Base-by-base conservation (phyloP, 1,139 yeast genomes). In the Groenewaldozyma sp. region DNA sequence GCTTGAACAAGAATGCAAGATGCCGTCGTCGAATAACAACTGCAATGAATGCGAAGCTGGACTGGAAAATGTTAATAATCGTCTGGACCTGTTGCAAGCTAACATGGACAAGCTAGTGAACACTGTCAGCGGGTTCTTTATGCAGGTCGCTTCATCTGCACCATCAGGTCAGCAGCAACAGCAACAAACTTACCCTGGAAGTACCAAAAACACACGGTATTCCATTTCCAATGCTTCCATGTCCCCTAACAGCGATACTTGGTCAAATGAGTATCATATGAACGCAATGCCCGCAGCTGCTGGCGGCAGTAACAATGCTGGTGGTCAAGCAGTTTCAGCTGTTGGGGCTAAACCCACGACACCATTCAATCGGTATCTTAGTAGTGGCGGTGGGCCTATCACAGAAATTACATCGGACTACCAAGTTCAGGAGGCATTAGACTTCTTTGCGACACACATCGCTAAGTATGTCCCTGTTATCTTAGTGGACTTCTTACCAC, bases 401-500 rank as follows among this genome's bases (percentile, higher is more conserved):
- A 17, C 19, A 3, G 40, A 42, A 7, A n/a, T 42, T 9, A 38
- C 48, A 14, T 33, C 33, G 9, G 34, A 35, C n/a, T 24, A 26
- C 24, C 48, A 45, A 27, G 46, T 48, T n/a, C 39, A 39, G 24
- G 51, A 48, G 22, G 46, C 50, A 36, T 28, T 51, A 11, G 41
- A 35, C 18, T 50, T 31, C 24, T 41, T 41, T 24, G 41, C 35
- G 26, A 42, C 24, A 31, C 49, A 48, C 24, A 44, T 50, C n/a
- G 44, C 53, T 2, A 39, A 49, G 13, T 51, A 51, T 24, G 44
- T 51, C 27, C 55, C 55, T 2, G 52, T 51, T 11, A 36, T 51
- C 19, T 48, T 51, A 14, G 41, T 51, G 34, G 49, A 51, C 34
- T 48, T 49, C 38, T 39, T 51, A 27, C 48, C 44, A 10, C 48